Base-by-base conservation (phyloP, 129 eudicot genomes). In the Ambrosia trifida region DNA sequence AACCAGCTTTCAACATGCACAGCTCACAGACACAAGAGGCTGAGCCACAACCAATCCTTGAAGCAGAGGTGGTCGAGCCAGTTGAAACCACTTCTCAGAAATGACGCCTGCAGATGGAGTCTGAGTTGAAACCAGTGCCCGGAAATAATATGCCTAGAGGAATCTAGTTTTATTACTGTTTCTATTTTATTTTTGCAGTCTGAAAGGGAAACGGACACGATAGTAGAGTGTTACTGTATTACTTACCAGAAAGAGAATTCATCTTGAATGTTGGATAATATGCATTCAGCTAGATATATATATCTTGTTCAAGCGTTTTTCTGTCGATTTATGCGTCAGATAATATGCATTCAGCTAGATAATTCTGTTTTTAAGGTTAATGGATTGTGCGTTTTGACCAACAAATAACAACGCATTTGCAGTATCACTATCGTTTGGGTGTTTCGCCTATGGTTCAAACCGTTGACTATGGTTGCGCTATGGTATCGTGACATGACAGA, bases 41-140 rank as follows among this genome's bases (percentile, higher is more conserved):
- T 13, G 96, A 87, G 56, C 80, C 84, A 5, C 68, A 41, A n/a
- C 77, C 56, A 54, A 78, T 72, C 6, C 83, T 61, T 7, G 95
- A 89, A 80, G 98, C 89, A 38, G 95, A 90, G 74, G 78, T 87
- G 11, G 86, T 87, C 40, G 90, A 84, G 73, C 86, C 90, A 2
- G 76, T 72, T 50, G 86, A 88, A 79, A 56, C 81, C 7, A 82
- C 85, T 69, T 80, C 85, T 63, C 91, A 84, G 72, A 88, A 88
- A 65, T 91, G 81, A 90, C 18, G 36, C 18, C 9, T 31, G 65
- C 66, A 56, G 43, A 49, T 63, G 45, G 11, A 51, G 30, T 45
- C 51, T n/a, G 0, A 32, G 49, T 44, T 31, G 40, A 67, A 32
- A 66, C 63, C 70, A 79, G 81, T 64, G 69, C 74, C 62, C 76